Evolutionary conservation across 23 red algal genomes (phyloP), one percentile per base, ranked within the genome.

Genomic region (Gracilaria gracilis): DNA sequence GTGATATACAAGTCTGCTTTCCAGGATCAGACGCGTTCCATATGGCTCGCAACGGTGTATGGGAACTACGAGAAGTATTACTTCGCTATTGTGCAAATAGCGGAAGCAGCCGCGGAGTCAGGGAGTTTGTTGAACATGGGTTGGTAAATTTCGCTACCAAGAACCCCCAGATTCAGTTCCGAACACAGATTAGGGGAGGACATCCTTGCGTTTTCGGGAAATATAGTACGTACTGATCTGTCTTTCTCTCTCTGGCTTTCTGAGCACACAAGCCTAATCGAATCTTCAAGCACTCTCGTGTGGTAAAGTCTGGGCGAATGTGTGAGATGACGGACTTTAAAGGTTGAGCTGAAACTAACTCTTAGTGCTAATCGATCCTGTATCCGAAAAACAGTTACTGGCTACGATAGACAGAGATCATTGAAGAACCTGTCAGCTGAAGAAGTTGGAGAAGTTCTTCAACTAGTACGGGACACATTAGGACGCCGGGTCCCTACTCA

Each of bases 41-140:
- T 16, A 94, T 94, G 91, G 91, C 91, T 70, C 91, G 91, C 24
- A 61, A 80, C n/a, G 91, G 91, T 37, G 69, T 86, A 16, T 94
- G 79, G 79, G 91, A 94, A 23, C 59, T 94, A 40, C 61, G 75
- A 42, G 65, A 87, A 71, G 70, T 94, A 51, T 20, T 94, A 36
- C 34, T 94, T 16, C 79, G 91, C 32, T 94, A 94, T 42, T 85
- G 91, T 71, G 61, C 70, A 31, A 77, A 57, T 35, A 77, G 91
- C 55, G 91, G 91, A 54, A 94, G 91, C 75, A 94, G 91, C 75
- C 91, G 83, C 21, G 91, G 91, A n/a, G 82, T 94, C 14, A 62
- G 91, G 23, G 91, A 94, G 39, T 94, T 73, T 67, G 83, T 94
- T 25, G 82, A 80, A 55, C 50, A 87, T 53, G 91, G 65, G 2